These are phyloP conservation scores for Fusarium keratoplasticum DNA, from an alignment of 2,329 filamentous ascomycete genomes.

Conservation along the genomic window DNA sequence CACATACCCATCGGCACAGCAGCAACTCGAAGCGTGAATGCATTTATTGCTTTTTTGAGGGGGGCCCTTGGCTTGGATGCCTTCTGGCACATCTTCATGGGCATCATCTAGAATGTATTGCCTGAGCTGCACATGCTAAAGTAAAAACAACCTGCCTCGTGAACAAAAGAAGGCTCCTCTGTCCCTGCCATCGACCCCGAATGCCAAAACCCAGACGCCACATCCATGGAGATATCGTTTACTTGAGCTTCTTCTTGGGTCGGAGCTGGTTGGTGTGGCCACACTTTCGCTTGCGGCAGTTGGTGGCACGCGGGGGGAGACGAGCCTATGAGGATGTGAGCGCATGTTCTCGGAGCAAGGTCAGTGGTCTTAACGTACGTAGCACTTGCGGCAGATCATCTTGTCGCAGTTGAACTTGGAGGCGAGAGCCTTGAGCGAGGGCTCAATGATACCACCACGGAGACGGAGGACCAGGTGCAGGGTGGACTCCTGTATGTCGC, in stretches of 20 bases:
- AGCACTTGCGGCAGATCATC: constrained; percentile 99
- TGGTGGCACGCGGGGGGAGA: constrained; percentile 97
- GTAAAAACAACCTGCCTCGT: constrained; percentile 55
- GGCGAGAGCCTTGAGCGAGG: constrained; percentile 96
- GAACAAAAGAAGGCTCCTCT: constrained; percentile 49
- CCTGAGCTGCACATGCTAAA: constrained; percentile 54
- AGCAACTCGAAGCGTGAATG: constrained; percentile 34
- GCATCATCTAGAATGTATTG: constrained; percentile 54
- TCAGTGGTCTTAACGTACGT: constrained; percentile 71
- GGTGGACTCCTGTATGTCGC: constrained; percentile 81
- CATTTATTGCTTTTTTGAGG: constrained; percentile 34
- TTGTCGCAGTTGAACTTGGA: constrained; percentile 99
- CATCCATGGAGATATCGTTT: constrained; percentile 57
- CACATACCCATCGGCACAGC: not conserved
- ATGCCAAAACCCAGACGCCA: constrained; percentile 61
- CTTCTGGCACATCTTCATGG: constrained; percentile 43
- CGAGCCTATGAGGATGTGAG: constrained; percentile 65
- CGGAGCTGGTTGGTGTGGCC: constrained; percentile 99
- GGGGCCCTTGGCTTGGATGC: constrained; percentile 31
- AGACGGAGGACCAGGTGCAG: constrained; percentile 99
- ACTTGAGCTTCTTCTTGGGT: constrained; percentile 99
- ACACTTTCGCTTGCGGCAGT: constrained; percentile 99
- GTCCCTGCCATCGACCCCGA: constrained; percentile 52
- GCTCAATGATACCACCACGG: constrained; percentile 99
- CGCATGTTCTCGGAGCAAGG: not conserved